Conservation (phyloP, 331 rosid species). For the Spiraea crenata region DNA sequence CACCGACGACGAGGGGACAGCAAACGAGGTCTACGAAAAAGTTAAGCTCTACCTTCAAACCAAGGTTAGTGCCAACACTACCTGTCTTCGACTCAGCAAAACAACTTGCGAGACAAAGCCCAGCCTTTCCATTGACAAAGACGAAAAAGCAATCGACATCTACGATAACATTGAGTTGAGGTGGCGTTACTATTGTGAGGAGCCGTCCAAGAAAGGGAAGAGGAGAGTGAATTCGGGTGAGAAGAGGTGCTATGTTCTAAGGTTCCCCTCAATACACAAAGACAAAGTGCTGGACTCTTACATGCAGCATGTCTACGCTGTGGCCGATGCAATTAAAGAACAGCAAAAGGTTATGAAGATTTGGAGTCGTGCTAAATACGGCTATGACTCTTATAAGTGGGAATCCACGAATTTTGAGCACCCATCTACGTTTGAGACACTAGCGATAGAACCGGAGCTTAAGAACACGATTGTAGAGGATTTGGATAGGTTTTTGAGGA, state of each 20-base stretch:
- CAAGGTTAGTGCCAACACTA: background rate
- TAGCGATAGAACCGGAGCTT: background rate
- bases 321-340: background rate
- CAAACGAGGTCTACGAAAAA: background rate
- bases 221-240: too few relatives aligned
- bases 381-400: background rate
- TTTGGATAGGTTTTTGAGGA: conserved; percentile 14
- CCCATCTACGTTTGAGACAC: conserved; percentile 2
- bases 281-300: conserved; percentile 1
- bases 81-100: background rate
- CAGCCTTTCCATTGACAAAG: background rate
- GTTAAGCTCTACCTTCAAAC: background rate
- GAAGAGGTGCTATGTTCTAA: background rate
- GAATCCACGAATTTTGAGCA: background rate
- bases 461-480: conserved; percentile 6
- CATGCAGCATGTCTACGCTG: background rate
- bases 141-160: background rate
- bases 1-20: conserved; percentile 18
- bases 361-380: background rate
- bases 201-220: background rate
- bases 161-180: background rate
- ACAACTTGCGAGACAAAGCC: background rate
- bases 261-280: background rate
- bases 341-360: conserved; percentile 5
- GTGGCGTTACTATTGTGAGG: background rate